Evolutionary conservation across 768 basidiomycete genomes (phyloP), one percentile per base, ranked within the genome.

Genomic region (Podaxis carcinomalis): DNA sequence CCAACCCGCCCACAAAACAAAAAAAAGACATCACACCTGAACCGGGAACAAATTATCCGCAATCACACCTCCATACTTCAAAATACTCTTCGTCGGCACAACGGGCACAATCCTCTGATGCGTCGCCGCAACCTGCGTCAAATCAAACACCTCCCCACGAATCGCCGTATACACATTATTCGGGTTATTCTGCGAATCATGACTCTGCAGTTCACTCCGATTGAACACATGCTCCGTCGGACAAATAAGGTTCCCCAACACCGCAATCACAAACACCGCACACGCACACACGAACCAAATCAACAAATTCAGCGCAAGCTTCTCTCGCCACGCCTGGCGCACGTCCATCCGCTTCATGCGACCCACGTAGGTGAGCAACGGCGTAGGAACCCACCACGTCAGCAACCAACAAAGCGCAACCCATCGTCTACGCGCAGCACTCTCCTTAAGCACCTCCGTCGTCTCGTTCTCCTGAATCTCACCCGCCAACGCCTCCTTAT

Each of bases 251-350:
- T 82, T 72, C 10, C 93, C 93, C 28, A 98, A 79, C 25, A 95
- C 73, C 9, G 92, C 93, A 68, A 98, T 95, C 68, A 99, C 90
- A 73, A 99, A 98, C 51, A 95, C 81, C 0, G 93, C 88, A 66
- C 85, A 86, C n/a, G 73, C 89, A 64, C 95, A 98, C 32, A 92
- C 78, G 69, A 97, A 86, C 96, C 95, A 98, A 67, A 99, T 98
- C 74, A 99, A 78, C 61, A 99, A 74, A 73, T 98, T 98, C 69
- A 98, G 83, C 2, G 93, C 92, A 1, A 98, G 79, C 74, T 99
- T 98, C 75, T 98, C 97, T 61, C 96, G 79, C 97, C 97, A 99
- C 1, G 97, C 97, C 73, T 98, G 94, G 25, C 90, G 85, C 23
- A 99, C 81, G 68, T 99, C 97, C 64, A 89, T 72, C 5, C 96